Evolutionary conservation across 805 yeast species (phyloP).

Genomic region (Wickerhamiella occidentalis): DNA sequence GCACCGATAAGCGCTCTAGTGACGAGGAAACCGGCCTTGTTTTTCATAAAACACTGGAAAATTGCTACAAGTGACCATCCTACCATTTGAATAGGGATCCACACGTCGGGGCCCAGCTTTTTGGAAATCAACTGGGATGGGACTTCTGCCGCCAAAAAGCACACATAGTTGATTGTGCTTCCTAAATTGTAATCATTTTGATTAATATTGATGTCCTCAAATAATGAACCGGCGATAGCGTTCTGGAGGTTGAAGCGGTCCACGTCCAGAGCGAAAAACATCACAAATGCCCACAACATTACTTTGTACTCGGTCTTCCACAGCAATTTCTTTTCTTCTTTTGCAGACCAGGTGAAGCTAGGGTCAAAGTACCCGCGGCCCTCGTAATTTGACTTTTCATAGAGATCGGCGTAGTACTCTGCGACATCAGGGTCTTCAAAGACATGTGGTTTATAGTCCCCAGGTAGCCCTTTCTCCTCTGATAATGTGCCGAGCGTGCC

Average conservation of each 20-base stretch:
- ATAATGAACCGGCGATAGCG: slow-evolving; percentile 44
- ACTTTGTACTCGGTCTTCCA: slow-evolving; percentile 40
- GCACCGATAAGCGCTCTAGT: slow-evolving; percentile 43
- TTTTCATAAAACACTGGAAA: slow-evolving; percentile 36
- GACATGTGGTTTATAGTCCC: slow-evolving; percentile 30
- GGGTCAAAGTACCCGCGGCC: slow-evolving; percentile 44
- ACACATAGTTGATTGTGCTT: slow-evolving; percentile 36
- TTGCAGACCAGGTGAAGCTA: slow-evolving; percentile 36
- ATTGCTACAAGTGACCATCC: slow-evolving; percentile 46
- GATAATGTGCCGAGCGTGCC: slow-evolving; percentile 53
- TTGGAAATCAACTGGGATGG: slow-evolving; percentile 57
- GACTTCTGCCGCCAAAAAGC: slow-evolving; percentile 46
- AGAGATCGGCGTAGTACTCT: slow-evolving; percentile 34
- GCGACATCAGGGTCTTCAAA: slow-evolving; percentile 39
- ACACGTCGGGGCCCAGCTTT: slow-evolving; percentile 47
- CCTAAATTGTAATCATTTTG: slow-evolving; percentile 41
- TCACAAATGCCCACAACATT: slow-evolving; percentile 43
- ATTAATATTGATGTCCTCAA: slow-evolving; percentile 36
- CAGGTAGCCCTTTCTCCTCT: slow-evolving; percentile 12
- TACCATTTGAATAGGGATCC: slow-evolving; percentile 48
- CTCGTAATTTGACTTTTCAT: slow-evolving; percentile 40
- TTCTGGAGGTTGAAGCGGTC: slow-evolving; percentile 45
- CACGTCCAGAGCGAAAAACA: slow-evolving; percentile 45
- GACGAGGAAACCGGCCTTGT: slow-evolving; percentile 33
- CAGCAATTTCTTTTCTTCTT: slow-evolving; percentile 36